Conservation (phyloP, 768 basidiomycete genomes). For the Myochromella boudieri region DNA sequence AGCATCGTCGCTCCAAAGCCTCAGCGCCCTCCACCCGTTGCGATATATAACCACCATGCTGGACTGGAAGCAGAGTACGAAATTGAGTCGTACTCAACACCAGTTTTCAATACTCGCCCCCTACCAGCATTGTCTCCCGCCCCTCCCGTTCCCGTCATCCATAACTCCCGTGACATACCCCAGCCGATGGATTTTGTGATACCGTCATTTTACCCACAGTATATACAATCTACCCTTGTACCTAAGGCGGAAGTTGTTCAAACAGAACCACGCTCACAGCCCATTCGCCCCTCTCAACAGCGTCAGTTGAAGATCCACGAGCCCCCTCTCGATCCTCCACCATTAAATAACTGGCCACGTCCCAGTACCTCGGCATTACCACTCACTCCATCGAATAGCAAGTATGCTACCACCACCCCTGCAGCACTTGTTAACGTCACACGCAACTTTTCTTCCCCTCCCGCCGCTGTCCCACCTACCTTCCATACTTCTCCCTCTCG, state of each 20-base stretch:
- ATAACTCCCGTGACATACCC: conserved; percentile 13
- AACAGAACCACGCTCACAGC: neutral
- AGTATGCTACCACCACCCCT: neutral
- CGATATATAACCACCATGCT: conserved; percentile 37
- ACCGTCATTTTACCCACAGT: conserved; percentile 33
- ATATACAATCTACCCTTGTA: conserved; percentile 22
- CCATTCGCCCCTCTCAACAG: conserved; percentile 12
- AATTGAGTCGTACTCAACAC: conserved; percentile 46
- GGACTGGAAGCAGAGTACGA: conserved; percentile 43
- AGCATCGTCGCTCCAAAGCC: conserved; percentile 46
- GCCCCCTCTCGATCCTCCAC: conserved; percentile 38
- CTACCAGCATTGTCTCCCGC: conserved; percentile 19
- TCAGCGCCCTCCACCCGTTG: conserved; percentile 31
- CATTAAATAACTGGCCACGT: conserved; percentile 54
- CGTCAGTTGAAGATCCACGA: conserved; percentile 19
- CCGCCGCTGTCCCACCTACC: neutral
- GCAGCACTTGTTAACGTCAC: neutral
- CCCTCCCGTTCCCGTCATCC: conserved; percentile 10
- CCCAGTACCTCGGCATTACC: neutral
- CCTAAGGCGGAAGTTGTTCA: neutral
- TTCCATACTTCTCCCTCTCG: conserved; percentile 17
- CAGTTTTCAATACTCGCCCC: conserved; percentile 17
- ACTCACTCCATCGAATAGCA: neutral
- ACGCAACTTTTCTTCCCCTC: neutral
- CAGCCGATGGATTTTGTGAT: conserved; percentile 7